A percentile compares a stretch with the other conserved stretches of the same genome.
Conservation (phyloP, 2,329 filamentous ascomycete genomes). For the Tricladium varicosporioides region DNA sequence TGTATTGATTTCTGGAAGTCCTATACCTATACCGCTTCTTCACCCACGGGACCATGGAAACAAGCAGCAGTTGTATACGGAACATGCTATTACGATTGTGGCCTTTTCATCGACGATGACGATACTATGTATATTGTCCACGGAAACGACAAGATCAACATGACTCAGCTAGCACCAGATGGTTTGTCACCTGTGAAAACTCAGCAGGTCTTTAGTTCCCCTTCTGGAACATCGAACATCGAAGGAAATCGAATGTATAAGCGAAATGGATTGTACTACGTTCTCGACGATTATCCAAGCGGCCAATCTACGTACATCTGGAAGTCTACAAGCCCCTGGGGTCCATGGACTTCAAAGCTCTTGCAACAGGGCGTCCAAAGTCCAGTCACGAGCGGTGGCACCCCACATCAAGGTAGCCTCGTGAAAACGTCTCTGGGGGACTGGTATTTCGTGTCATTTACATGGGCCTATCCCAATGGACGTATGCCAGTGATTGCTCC, state of each 20-base stretch:
- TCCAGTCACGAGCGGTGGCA: conserved; percentile 44
- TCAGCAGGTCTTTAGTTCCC: conserved; percentile 43
- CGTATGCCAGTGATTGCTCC: conserved; percentile 56
- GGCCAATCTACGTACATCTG: conserved; percentile 45
- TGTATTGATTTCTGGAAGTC: conserved; percentile 51
- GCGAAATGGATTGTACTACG: conserved; percentile 53
- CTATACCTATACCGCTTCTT: conserved; percentile 50
- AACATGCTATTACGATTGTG: conserved; percentile 56
- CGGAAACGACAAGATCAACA: conserved; percentile 46
- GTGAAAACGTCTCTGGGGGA: conserved; percentile 48
- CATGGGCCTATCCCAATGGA: conserved; percentile 53
- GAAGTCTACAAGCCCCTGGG: conserved; percentile 47
- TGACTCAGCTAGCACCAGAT: conserved; percentile 51
- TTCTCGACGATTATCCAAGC: conserved; percentile 47
- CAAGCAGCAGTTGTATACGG: conserved; percentile 35
- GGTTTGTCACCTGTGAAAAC: conserved; percentile 44
- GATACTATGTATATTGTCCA: conserved; percentile 59
- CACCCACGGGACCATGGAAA: conserved; percentile 43
- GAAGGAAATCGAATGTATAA: conserved; percentile 57
- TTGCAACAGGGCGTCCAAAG: conserved; percentile 33
- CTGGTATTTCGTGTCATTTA: conserved; percentile 59
- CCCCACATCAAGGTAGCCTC: conserved; percentile 54
- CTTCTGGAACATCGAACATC: conserved; percentile 33
- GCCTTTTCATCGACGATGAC: conserved; percentile 56
- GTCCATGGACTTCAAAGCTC: conserved; percentile 47